Base-by-base conservation (phyloP, 164 flowering plant genomes). In the Sedum album region DNA sequence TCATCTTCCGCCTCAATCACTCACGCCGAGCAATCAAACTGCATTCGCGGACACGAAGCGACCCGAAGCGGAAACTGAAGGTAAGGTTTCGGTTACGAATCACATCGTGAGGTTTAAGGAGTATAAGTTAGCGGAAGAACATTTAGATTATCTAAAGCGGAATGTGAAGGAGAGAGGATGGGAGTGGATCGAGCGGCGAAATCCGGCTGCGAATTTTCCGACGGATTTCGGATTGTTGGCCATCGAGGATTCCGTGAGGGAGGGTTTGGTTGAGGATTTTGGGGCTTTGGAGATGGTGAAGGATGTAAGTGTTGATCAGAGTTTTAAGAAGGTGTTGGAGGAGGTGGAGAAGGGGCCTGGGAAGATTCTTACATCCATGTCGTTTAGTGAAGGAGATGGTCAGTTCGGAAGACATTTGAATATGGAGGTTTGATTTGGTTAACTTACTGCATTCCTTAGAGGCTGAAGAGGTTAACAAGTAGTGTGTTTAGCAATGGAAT, bases 301-400 rank as follows among this genome's bases (percentile, higher is more conserved):
- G 82, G 97, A 90, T 81, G 96, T 94, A 69, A 80, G 78, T 10
- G 69, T 79, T 44, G 99, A 94, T 79, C 71, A 68, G 66, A 86
- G 85, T 71, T 88, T 82, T 68, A 73, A 79, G 20, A 79, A 96
- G 70, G 72, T 73, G 21, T 83, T 82, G 68, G 80, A 70, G 14
- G 80, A 82, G 70, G 93, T 80, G 48, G 79, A 79, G 77, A 94
- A 90, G 83, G 83, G 87, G 63, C 89, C 92, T 0, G 99, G 99
- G 65, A 94, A 94, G 88, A 82, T 91, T 2, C 87, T 94, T 64
- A 88, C 96, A 15, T 69, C 87, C 0, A 88, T 91, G 95, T 91
- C 97, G 5, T 87, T 85, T 72, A 68, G 73, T 30, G 96, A 85
- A 9, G 82, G 44, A 28, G 83, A 75, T 13, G 73, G 69, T 11